Evolutionary conservation across 2,329 filamentous ascomycete species (phyloP).

Genomic region (Thielaviopsis ethacetica): DNA sequence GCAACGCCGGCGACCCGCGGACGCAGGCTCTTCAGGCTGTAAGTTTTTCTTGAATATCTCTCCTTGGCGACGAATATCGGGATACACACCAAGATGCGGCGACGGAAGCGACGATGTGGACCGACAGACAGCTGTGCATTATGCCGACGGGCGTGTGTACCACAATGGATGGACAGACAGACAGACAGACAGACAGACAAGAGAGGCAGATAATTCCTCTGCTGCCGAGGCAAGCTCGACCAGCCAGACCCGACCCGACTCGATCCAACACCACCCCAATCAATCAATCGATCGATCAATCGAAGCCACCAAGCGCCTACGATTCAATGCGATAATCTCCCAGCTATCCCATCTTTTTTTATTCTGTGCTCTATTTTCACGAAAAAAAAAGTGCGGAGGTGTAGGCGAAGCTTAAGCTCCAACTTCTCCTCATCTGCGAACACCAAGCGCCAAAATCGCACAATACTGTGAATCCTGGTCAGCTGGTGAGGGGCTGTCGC

Average conservation of each 20-base stretch:
- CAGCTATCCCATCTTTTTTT: background rate
- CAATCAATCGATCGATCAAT: background rate
- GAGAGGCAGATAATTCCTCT: background rate
- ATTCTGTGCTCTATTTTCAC: background rate
- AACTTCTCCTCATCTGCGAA: no score
- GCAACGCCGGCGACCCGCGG: constrained; percentile 31
- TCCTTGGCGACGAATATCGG: background rate
- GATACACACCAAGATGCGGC: background rate
- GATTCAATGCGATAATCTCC: background rate
- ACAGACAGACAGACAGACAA: background rate
- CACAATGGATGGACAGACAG: background rate
- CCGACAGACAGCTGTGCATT: background rate
- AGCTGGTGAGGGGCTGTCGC: background rate
- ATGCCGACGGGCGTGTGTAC: background rate
- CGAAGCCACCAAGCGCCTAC: background rate
- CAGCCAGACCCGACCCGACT: background rate
- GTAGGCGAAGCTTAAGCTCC: no score
- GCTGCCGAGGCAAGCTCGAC: background rate
- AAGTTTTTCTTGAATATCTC: constrained; percentile 24
- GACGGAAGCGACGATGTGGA: background rate
- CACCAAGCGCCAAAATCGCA: no score
- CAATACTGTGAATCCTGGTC: background rate
- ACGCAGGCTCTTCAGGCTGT: constrained; percentile 66
- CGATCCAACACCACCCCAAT: background rate
- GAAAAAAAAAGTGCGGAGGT: background rate